Evolutionary conservation across 768 basidiomycete genomes (phyloP), one percentile per base, ranked within the genome.

Genomic region (Rubroboletus pulcherrimus): DNA sequence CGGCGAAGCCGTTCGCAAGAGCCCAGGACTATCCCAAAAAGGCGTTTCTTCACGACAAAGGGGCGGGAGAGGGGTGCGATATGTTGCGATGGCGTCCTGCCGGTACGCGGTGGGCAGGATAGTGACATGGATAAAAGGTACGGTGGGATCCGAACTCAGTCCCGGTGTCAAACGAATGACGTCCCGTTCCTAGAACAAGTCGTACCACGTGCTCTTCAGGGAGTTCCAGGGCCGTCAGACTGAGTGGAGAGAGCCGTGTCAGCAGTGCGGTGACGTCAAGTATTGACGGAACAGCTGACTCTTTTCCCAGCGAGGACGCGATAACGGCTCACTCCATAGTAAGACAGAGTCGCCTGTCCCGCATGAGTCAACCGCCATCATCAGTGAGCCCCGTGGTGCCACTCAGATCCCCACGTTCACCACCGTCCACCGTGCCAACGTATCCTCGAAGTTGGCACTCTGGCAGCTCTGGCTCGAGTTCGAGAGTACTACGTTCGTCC

Each of bases 11-110:
- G 33, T 12, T 59, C 61, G 1, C 63, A 58, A 3, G 59, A 52
- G 1, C 12, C 21, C n/a, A 29, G 19, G 7, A 11, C 35, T 6
- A 0, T 33, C 2, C n/a, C 56, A 0, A 66, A 53, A 30, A 47
- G 9, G 8, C 43, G 34, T 7, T 47, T 63, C 49, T 61, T 66
- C 31, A 49, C 53, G 2, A 56, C 10, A 19, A 69, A 65, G 48
- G 57, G 59, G 7, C 58, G 61, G 39, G 40, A 45, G 12, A 54
- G 24, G 29, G 47, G 34, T 5, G 2, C 39, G 1, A 24, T 10
- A 8, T 0, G n/a, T 12, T 0, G 1, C 5, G 45, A 50, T 17
- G n/a, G 42, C 15, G 11, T 17, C 7, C 21, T 33, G 15, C 41
- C 49, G 40, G 38, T 35, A 50, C 51, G 21, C 0, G 51, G 49